Base-by-base conservation (phyloP, 1,284 basidiomycete genomes). In the Ceratobasidium sp. region DNA sequence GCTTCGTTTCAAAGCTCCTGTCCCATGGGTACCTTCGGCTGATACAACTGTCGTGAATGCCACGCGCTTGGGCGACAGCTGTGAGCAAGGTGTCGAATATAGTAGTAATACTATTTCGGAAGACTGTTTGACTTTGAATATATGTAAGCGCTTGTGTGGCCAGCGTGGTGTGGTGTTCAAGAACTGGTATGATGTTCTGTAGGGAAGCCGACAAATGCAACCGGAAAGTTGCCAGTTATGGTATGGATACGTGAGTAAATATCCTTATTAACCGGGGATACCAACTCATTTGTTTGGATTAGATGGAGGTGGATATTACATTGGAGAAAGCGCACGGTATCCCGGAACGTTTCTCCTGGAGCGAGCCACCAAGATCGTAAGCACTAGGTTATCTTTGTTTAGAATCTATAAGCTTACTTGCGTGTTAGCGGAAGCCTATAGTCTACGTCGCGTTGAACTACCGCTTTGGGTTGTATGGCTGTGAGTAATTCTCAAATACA, bases 1-100 rank as follows among this genome's bases (percentile, higher is more conserved):
- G 5, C 64, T 79, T 44, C 75, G 78, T 10, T 79, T 70, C 85
- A 89, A 88, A 79, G 87, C 89, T 33, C 92, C 93, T 1, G 84
- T 88, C 0, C 84, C 90, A 1, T 88, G 91, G 10, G 46, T 57
- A n/a, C 82, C 81, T 10, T 80, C 85, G 13, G 77, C 56, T 54
- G 67, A 65, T 42, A 75, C 50, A 13, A 42, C 54, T 17, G 62
- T 80, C 79, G 50, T 64, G 33, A 65, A 64, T 23, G 71, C 57
- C 40, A 78, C 69, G 28, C 42, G 12, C 23, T 54, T 66, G 40
- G 77, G 42, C 73, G 73, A 61, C 23, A 46, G 54, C 20, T 70
- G 56, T 71, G 77, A 48, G 17, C 74, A 62, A 12, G 50, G 62
- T 1, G 65, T 3, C 9, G 61, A 62, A 38, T 17, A 77, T 38